phyloP scores from a whole-genome alignment of 768 basidiomycete species.

The Termitomyces sp. region DNA sequence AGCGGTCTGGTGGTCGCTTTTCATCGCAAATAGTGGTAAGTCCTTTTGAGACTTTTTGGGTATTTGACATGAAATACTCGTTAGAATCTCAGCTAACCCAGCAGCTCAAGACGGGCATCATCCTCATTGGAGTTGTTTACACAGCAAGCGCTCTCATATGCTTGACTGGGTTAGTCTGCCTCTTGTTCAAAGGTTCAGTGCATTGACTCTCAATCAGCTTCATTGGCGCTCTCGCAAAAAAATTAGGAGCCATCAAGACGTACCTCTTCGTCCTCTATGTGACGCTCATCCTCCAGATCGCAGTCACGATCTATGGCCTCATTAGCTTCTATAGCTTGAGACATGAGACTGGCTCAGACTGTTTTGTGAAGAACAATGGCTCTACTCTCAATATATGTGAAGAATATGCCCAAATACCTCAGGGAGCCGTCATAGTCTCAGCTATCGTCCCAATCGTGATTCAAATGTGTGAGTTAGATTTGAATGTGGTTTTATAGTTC shows the following conservation, averaged over 20 bases:
- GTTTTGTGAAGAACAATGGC: neutral
- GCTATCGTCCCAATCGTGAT: neutral
- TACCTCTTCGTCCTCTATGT: neutral
- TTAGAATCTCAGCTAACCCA: neutral
- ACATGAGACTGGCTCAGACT: neutral
- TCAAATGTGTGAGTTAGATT: neutral
- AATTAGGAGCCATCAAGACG: slow-evolving; percentile 17
- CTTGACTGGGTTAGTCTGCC: neutral
- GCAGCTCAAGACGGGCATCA: neutral
- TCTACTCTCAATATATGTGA: neutral
- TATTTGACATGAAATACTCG: neutral
- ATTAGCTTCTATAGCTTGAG: neutral
- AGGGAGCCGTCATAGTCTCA: neutral
- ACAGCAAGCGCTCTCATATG: neutral
- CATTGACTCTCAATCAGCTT: slow-evolving; percentile 22
- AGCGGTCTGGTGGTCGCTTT: slow-evolving; percentile 5
- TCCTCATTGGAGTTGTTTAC: neutral
- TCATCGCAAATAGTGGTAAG: neutral
- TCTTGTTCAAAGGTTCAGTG: neutral
- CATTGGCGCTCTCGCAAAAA: slow-evolving; percentile 36
- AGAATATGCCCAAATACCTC: neutral
- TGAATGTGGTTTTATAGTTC: neutral
- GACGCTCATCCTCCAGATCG: neutral
- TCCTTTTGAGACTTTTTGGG: neutral
- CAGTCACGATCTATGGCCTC: neutral